Base-by-base conservation (phyloP, 2,329 filamentous ascomycete species). In the Coleophoma eucalyptorum region DNA sequence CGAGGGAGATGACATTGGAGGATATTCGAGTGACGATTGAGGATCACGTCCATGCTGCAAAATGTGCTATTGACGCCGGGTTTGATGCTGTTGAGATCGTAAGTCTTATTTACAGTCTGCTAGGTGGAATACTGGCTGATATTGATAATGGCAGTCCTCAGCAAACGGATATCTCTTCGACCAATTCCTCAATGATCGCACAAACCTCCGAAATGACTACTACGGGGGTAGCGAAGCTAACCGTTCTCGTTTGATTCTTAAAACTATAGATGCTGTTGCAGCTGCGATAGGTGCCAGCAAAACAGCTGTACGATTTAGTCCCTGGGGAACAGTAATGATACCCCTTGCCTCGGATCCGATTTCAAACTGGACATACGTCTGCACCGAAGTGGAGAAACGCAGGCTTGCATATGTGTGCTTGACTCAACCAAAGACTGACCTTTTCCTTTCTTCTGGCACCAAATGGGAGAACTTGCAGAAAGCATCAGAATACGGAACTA, bases 301-400 rank as follows among this genome's bases (percentile, higher is more conserved):
- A 10, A 70, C 75, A 1, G 80, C 74, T 0, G 74, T 86, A 26
- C 76, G 83, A 0, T 67, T 88, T 3, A 79, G 73, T 4, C 84
- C 84, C 0, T 86, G 40, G 42, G 52, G 52, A 21, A 48, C 48
- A 3, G 54, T 56, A 4, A 42, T 54, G 20, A 53, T 57, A 41
- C 48, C 52, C 3, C 31, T 57, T 1, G 48, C 50, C 33, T 42
- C 46, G n/a, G 40, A 55, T 37, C 52, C 55, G 2, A 55, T 57
- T 35, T 34, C 46, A 7, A 52, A 46, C 4, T 57, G 52, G 38
- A 35, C 33, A 13, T 52, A 55, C 32, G 44, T 55, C 2, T 31
- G 49, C 13, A 19, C 19, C 15, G 55, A 57, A 42, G 52, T 57
- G 8, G 55, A 55, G 34, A 57, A 57, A 35, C 13, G 52, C 15